Evolutionary conservation across 352 stramenopile species (phyloP).

Genomic region (Phytophthora lateralis): DNA sequence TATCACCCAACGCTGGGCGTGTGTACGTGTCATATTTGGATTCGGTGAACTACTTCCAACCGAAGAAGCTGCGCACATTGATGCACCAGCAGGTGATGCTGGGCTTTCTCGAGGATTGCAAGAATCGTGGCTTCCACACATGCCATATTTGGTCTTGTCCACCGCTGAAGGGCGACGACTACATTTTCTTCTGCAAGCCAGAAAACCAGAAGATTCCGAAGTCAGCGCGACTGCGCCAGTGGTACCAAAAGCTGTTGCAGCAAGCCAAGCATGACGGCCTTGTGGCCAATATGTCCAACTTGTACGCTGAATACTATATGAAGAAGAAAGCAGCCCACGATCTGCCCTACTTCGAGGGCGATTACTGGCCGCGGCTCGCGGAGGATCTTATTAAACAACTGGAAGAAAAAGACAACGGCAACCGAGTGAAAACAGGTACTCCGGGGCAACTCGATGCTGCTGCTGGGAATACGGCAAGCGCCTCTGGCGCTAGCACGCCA

Average conservation of each 20-base stretch:
- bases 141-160: slow-evolving; percentile 92
- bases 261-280: slow-evolving; percentile 84
- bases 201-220: slow-evolving; percentile 92
- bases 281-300: slow-evolving; percentile 81
- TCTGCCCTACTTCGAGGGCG: slow-evolving; percentile 99
- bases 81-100: slow-evolving; percentile 92
- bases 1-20: slow-evolving; percentile 76
- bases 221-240: slow-evolving; percentile 80
- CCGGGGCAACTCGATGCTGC: slow-evolving; percentile 17
- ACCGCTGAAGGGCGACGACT: slow-evolving; percentile 86
- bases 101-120: slow-evolving; percentile 87
- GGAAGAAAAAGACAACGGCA: slow-evolving; percentile 88
- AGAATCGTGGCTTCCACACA: slow-evolving; percentile 86
- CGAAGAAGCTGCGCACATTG: slow-evolving; percentile 86
- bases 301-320: slow-evolving; percentile 89
- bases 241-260: slow-evolving; percentile 86
- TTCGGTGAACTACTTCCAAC: slow-evolving; percentile 90
- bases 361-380: slow-evolving; percentile 98
- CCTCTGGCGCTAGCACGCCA: slow-evolving; percentile 12
- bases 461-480: slow-evolving; percentile 5
- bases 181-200: slow-evolving; percentile 92
- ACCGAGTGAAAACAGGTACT: slow-evolving; percentile 33
- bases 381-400: slow-evolving; percentile 99
- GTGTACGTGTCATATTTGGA: slow-evolving; percentile 92
- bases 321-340: slow-evolving; percentile 89